A percentile compares a stretch with the other conserved stretches of the same genome.
Evolutionary conservation across 306 rosid species (phyloP).

Genomic region (Potentilla sterilis): DNA sequence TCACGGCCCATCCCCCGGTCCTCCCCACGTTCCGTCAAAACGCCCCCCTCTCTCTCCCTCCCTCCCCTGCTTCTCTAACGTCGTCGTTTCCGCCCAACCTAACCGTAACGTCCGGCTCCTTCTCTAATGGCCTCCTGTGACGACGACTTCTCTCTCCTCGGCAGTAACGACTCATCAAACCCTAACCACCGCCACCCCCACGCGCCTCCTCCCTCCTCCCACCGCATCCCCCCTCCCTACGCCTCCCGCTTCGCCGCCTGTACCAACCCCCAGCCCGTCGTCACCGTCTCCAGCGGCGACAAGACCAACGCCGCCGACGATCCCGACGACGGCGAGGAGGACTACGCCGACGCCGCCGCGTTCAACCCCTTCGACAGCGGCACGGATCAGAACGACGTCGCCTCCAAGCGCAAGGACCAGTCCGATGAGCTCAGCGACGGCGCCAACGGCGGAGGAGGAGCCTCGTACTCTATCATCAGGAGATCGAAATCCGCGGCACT

Average conservation of each 20-base stretch:
- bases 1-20: conserved; percentile 44
- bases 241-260: conserved; percentile 48
- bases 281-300: conserved; percentile 2
- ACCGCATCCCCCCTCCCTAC: conserved; percentile 56
- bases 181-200: conserved; percentile 30
- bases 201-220: conserved; percentile 30
- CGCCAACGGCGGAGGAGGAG: conserved; percentile 23
- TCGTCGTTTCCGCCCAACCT: conserved; percentile 16
- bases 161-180: conserved; percentile 52
- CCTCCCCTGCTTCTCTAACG: conserved; percentile 45
- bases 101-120: conserved; percentile 56
- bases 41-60: conserved; percentile 20
- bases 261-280: conserved; percentile 32
- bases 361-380: conserved; percentile 60
- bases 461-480: conserved; percentile 44
- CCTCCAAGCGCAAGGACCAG: conserved; percentile 63
- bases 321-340: conserved; percentile 52
- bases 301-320: conserved; percentile 32
- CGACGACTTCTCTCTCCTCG: conserved; percentile 94
- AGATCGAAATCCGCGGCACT: conserved; percentile 36
- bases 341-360: conserved; percentile 34
- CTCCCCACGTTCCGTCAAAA: conserved; percentile 54
- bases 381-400: conserved; percentile 35
- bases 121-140: conserved; percentile 82
- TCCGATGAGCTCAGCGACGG: conserved; percentile 60